These are phyloP conservation scores for Pestalotiopsis fici DNA, from an alignment of 2,329 filamentous ascomycete species.

Conservation along the genomic window DNA sequence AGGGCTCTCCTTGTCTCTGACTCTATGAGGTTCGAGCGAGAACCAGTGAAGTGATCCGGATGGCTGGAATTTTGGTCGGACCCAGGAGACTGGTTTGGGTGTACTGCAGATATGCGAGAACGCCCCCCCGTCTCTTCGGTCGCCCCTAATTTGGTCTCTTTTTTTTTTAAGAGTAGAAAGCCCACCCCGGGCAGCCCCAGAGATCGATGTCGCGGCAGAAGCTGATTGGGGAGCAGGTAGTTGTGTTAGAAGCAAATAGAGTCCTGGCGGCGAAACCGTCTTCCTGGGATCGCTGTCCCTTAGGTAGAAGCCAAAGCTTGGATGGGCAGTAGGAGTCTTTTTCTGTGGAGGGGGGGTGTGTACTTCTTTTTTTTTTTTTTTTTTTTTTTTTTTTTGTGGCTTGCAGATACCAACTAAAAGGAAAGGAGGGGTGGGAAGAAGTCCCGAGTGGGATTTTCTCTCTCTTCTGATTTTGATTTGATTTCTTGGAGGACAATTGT, in stretches of 20 bases:
- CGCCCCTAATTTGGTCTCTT: slow-evolving; percentile 1
- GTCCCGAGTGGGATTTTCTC: not conserved
- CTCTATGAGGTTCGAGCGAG: not conserved
- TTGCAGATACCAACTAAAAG: not conserved
- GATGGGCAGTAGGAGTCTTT: too few species aligned
- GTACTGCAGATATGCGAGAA: slow-evolving; percentile 11
- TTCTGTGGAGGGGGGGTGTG: not conserved
- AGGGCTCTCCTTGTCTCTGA: not conserved
- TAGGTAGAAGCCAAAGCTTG: too few species aligned
- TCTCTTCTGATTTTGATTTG: not conserved
- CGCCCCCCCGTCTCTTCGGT: not conserved
- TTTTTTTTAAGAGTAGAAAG: not conserved
- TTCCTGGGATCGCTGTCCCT: not conserved
- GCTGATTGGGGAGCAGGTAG: not conserved
- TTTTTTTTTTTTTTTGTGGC: not conserved
- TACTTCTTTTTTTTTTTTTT: not conserved
- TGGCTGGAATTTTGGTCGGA: slow-evolving; percentile 3
- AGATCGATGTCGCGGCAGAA: not conserved
- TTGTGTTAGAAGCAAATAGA: not conserved
- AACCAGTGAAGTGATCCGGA: slow-evolving; percentile 6
- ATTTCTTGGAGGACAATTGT: not conserved
- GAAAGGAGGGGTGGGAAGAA: not conserved
- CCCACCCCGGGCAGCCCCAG: not conserved
- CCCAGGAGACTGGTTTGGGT: slow-evolving; percentile 10
- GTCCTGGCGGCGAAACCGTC: not conserved